phyloP scores from a whole-genome alignment of 1,139 yeast genomes.

The Taiozyma sp. region DNA sequence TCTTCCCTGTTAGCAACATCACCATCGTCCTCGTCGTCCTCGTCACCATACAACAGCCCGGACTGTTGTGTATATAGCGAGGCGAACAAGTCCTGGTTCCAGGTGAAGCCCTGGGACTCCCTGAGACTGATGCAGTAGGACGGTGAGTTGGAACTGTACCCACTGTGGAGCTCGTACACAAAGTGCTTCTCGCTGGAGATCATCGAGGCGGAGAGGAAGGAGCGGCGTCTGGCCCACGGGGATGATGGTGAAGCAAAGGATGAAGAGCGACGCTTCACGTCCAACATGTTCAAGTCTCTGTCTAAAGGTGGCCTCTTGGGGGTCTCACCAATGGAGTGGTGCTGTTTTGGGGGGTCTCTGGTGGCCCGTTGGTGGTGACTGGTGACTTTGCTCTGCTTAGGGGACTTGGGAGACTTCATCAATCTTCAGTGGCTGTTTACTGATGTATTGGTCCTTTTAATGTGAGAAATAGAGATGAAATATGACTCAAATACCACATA shows the following conservation, averaged over 20 bases:
- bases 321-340: not conserved
- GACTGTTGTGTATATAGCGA: slow-evolving; percentile 58
- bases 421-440: no score
- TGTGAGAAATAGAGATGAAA: not conserved
- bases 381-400: not conserved
- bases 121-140: slow-evolving; percentile 34
- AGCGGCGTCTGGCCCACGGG: slow-evolving; percentile 54
- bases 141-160: slow-evolving; percentile 19
- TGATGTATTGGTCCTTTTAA: not conserved
- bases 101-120: slow-evolving; percentile 69
- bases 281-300: not conserved
- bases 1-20: slow-evolving; percentile 10
- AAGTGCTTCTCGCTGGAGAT: slow-evolving; percentile 54
- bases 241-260: slow-evolving; percentile 47
- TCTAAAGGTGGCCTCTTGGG: not conserved
- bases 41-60: slow-evolving; percentile 37
- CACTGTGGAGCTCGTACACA: slow-evolving; percentile 44
- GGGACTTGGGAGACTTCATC: not conserved
- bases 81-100: slow-evolving; percentile 73
- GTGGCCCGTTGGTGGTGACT: not conserved
- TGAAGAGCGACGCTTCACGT: slow-evolving; percentile 28
- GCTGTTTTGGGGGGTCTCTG: slow-evolving; percentile 1
- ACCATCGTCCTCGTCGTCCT: slow-evolving; percentile 9
- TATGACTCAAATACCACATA: not conserved
- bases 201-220: slow-evolving; percentile 61